Percentiles rank a stretch among this genome's conserved stretches.
phyloP scores from a whole-genome alignment of 148 eudicot species.

The Polygonum maritimum region DNA sequence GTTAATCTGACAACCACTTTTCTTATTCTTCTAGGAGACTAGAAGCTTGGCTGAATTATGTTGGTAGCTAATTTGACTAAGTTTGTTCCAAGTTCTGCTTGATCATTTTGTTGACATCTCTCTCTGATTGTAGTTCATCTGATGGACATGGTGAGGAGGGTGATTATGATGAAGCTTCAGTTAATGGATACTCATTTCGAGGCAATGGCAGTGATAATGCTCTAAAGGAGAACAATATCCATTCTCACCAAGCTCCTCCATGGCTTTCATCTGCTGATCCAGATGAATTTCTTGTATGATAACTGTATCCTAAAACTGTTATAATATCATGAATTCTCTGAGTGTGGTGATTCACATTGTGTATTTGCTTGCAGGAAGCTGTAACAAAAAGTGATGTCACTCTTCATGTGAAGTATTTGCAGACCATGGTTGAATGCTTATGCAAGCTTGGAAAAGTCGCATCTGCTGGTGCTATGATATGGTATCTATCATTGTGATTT shows the following conservation, averaged over 20 bases:
- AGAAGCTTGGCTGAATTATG: not conserved
- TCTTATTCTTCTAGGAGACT: not conserved
- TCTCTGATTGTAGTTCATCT: constrained; percentile 43
- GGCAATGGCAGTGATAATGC: constrained; percentile 61
- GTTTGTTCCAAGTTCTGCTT: not conserved
- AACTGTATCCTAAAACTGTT: not conserved
- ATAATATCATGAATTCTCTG: not conserved
- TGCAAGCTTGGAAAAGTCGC: constrained; percentile 98
- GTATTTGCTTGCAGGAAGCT: constrained; percentile 60
- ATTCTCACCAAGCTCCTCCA: constrained; percentile 64
- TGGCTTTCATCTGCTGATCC: constrained; percentile 93
- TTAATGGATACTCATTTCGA: constrained; percentile 30
- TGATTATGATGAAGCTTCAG: constrained; percentile 32
- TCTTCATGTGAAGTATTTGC: constrained; percentile 83
- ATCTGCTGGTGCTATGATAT: constrained; percentile 96
- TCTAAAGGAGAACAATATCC: constrained; percentile 33
- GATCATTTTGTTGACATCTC: constrained; percentile 1
- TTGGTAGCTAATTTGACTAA: not conserved
- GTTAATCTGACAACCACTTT: not conserved
- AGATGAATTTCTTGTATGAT: constrained; percentile 89
- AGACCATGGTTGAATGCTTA: constrained; percentile 90
- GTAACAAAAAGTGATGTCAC: constrained; percentile 84
- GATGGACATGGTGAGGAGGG: constrained; percentile 79
- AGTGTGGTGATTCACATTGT: not conserved
- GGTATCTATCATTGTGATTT: constrained; percentile 30